Evolutionary conservation across 495 filamentous ascomycete species (phyloP), one percentile per base, ranked within the genome.

Genomic region (Trichoderma gamsii): DNA sequence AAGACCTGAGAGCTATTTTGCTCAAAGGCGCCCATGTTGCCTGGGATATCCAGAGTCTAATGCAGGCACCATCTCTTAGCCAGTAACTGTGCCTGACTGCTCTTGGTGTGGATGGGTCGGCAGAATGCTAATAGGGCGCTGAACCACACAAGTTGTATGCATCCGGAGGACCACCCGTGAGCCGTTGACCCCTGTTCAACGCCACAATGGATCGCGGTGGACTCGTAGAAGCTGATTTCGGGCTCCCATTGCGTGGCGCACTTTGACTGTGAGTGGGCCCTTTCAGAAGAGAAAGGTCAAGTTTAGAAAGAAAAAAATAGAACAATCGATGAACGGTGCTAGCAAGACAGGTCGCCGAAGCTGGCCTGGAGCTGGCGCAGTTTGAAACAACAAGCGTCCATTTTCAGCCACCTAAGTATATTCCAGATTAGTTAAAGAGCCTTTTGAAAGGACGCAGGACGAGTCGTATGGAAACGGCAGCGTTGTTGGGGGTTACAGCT

Each of bases 61-160:
- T 61, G 56, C 56, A 61, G 56, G 56, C 56, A 61, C 56, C 56
- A 61, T 61, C 27, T 61, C 9, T 32, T 61, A n/a, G 49, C 49
- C 16, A 52, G 49, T 9, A 23, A 21, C 18, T 52, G 49, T 52
- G 49, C 49, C 44, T 52, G 49, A n/a, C 49, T 18, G 29, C 29
- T 29, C 2, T 9, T n/a, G 18, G 49, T 32, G 56, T 61, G 56
- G 56, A 61, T 21, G 56, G 23, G 9, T 29, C 56, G 51, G 51
- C 27, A 29, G 56, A 9, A 61, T 27, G 23, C 8, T 61, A 9
- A 25, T 18, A 32, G 44, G 44, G 35, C 35, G 35, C 12, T 16
- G 44, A 49, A 16, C n/a, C 44, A 49, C 15, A 49, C 3, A n/a
- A n/a, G 7, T 38, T 9, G 35, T 38, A 38, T 38, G 35, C 35